Evolutionary conservation across 1,284 basidiomycete species (phyloP), one percentile per base, ranked within the genome.

Genomic region (Omphalotus olearius): DNA sequence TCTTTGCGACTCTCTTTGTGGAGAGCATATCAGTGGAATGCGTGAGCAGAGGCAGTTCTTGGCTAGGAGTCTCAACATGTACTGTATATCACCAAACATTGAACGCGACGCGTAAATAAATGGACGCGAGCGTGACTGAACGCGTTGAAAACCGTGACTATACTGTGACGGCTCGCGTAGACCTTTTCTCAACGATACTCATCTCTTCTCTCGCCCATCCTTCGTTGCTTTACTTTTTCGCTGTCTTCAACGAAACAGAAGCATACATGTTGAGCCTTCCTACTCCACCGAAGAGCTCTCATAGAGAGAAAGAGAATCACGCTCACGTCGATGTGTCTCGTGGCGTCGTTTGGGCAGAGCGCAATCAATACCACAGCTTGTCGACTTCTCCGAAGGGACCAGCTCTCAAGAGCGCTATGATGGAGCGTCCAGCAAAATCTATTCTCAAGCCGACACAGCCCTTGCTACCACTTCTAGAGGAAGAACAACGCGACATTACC

Each of bases 271-370:
- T 78, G 69, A 60, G 64, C 51, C 75, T 87, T 26, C 77, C 73
- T 9, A 86, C 84, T 2, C 85, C 85, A n/a, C 85, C 85, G 1
- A 67, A 68, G 51, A 82, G 84, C 2, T 70, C 75, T 9, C 83
- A 83, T 55, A 70, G 77, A 44, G 56, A 59, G 41, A 83, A 81
- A 64, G 69, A 72, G 53, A 77, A 76, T 60, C 69, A 67, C 39
- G 44, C 63, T 56, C 54, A 67, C 42, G 62, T 69, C 55, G 58
- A 65, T 0, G 55, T 56, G 30, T 65, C 68, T 45, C 78, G 73
- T 46, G 33, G 33, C 18, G 83, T 88, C 47, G 75, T 70, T 1
- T 88, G 83, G 82, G 79, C 80, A 0, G 71, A 76, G 48, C 66
- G 78, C 38, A 74, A 82, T 58, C 71, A 80, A 55, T 74, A 80